phyloP scores from a whole-genome alignment of 495 filamentous ascomycete genomes.

The Podospora pseudopauciseta region DNA sequence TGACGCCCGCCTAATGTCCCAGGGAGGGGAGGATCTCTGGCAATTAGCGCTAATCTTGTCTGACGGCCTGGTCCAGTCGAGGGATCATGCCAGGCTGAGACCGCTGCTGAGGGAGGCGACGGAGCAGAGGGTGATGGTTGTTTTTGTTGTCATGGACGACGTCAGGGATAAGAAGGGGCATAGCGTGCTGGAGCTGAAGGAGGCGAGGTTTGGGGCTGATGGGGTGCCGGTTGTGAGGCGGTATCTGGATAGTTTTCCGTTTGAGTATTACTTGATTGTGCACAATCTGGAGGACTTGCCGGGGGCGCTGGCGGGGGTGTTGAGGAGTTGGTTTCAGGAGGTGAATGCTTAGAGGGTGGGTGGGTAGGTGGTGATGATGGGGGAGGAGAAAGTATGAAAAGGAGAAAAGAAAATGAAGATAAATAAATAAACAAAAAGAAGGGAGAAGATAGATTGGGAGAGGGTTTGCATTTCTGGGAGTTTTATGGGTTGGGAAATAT shows the following conservation, averaged over 20 bases:
- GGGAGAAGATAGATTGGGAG: background rate
- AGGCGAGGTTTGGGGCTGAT: slow-evolving; percentile 71
- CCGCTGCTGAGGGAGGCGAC: slow-evolving; percentile 79
- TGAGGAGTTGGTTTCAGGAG: slow-evolving; percentile 97
- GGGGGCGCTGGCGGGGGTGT: slow-evolving; percentile 75
- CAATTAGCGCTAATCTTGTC: slow-evolving; percentile 90
- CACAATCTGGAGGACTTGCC: slow-evolving; percentile 88
- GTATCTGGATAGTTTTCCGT: slow-evolving; percentile 94
- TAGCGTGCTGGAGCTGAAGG: slow-evolving; percentile 73
- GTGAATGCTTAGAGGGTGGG: slow-evolving; percentile 49
- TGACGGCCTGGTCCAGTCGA: slow-evolving; percentile 79
- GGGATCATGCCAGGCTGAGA: slow-evolving; percentile 74
- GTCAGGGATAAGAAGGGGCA: slow-evolving; percentile 45
- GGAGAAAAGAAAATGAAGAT: slow-evolving; percentile 5
- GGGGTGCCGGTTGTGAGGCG: slow-evolving; percentile 65
- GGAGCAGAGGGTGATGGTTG: slow-evolving; percentile 94
- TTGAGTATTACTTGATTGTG: slow-evolving; percentile 92
- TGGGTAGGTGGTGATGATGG: too few relatives aligned
- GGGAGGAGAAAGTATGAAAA: background rate
- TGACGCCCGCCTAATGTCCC: slow-evolving; percentile 57
- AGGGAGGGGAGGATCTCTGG: slow-evolving; percentile 81
- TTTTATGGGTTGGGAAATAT: background rate
- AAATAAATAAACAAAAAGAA: slow-evolving; percentile 1
- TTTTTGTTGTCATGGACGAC: slow-evolving; percentile 93
- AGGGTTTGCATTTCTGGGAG: background rate